These are phyloP conservation scores for Cenchrus purpureus DNA, from an alignment of 176 grass and related monocot genomes.

Conservation along the genomic window DNA sequence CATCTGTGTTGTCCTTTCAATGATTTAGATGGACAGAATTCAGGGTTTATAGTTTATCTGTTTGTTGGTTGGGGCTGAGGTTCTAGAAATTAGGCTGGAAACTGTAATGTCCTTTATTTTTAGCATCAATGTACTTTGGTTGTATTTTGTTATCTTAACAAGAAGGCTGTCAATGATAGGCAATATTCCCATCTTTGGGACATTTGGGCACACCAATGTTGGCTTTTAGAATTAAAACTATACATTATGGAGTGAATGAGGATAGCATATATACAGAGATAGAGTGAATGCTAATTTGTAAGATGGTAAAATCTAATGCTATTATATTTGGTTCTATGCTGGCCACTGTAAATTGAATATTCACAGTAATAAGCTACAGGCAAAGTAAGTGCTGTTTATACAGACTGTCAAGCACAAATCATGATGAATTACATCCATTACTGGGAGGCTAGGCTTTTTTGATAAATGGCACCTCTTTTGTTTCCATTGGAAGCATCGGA, in stretches of 20 bases:
- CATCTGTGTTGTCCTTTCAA: not conserved
- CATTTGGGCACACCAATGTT: not conserved
- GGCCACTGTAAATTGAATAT: not conserved
- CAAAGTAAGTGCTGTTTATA: not conserved
- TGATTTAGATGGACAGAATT: not conserved
- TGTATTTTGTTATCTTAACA: not conserved
- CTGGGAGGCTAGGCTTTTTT: not conserved
- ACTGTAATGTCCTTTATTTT: not conserved
- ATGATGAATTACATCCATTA: not conserved
- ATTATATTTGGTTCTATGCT: not conserved
- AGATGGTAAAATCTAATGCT: not conserved
- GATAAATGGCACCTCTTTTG: not conserved
- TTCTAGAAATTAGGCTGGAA: not conserved
- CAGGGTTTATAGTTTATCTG: not conserved
- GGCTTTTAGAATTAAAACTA: not conserved
- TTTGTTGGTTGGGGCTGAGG: not conserved
- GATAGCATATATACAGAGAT: not conserved
- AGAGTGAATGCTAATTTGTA: slow-evolving; percentile 17
- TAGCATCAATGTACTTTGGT: slow-evolving; percentile 4
- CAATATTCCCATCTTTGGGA: not conserved
- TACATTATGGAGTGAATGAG: not conserved
- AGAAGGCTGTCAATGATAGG: not conserved
- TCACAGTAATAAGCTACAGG: not conserved
- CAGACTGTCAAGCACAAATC: not conserved
- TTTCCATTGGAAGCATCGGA: not conserved